Percentiles rank a stretch among this genome's conserved stretches.
phyloP scores from a whole-genome alignment of 345 rosid genomes.

The Geranium brycei region DNA sequence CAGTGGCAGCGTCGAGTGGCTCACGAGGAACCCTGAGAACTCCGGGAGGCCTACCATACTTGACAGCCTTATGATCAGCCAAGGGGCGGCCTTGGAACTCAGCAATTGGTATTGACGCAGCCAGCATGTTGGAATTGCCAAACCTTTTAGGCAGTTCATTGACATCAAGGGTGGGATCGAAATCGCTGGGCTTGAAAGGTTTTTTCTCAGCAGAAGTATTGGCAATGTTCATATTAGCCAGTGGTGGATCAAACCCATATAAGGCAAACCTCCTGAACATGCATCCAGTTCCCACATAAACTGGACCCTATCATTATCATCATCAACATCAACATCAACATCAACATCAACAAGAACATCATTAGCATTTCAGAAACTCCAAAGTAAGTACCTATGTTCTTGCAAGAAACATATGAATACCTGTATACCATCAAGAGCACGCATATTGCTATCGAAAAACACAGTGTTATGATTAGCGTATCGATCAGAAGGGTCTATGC shows the following conservation, averaged over 20 bases:
- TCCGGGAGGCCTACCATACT: conserved; percentile 82
- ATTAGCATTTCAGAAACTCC: too few species aligned
- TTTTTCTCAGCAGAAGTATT: conserved; percentile 43
- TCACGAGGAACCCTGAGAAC: conserved; percentile 66
- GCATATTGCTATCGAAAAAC: conserved; percentile 95
- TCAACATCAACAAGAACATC: not conserved
- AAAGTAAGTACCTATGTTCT: too few species aligned
- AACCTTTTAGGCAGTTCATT: conserved; percentile 77
- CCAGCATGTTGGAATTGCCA: conserved; percentile 79
- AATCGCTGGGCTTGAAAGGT: conserved; percentile 52
- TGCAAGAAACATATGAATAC: conserved; percentile 14
- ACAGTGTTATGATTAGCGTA: conserved; percentile 92
- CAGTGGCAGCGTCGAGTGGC: conserved; percentile 80
- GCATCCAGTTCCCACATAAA: conserved; percentile 85
- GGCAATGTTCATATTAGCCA: conserved; percentile 22
- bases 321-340: not conserved
- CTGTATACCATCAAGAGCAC: conserved; percentile 93
- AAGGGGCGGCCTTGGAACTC: conserved; percentile 86
- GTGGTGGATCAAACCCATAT: conserved; percentile 85
- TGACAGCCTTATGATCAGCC: conserved; percentile 80
- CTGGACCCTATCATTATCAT: conserved; percentile 48
- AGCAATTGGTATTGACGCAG: conserved; percentile 68
- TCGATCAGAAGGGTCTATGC: conserved; percentile 91
- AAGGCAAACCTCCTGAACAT: conserved; percentile 89
- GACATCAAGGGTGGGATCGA: conserved; percentile 70